Evolutionary conservation across 2,329 filamentous ascomycete species (phyloP).

Genomic region (Neurospora sp.): DNA sequence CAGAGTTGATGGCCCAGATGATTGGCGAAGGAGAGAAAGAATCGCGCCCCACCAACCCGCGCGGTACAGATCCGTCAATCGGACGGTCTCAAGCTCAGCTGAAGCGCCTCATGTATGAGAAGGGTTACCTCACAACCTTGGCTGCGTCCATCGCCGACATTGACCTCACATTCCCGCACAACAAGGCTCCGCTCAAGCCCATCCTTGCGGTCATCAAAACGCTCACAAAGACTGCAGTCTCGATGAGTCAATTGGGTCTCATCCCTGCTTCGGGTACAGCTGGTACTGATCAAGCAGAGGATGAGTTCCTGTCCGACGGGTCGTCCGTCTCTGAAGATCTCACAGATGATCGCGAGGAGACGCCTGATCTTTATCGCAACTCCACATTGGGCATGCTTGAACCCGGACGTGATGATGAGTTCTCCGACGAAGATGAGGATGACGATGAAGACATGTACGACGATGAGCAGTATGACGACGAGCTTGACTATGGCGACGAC

Average conservation of each 20-base stretch:
- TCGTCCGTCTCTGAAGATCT: slow-evolving; percentile 77
- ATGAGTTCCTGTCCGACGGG: slow-evolving; percentile 69
- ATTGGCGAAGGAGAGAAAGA: slow-evolving; percentile 69
- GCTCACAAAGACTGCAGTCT: slow-evolving; percentile 77
- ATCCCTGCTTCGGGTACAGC: slow-evolving; percentile 60
- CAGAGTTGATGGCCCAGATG: slow-evolving; percentile 89
- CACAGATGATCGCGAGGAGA: slow-evolving; percentile 82
- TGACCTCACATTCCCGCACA: slow-evolving; percentile 86
- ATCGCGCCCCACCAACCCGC: slow-evolving; percentile 26
- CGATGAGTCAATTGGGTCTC: slow-evolving; percentile 73
- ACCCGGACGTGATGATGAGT: slow-evolving; percentile 69
- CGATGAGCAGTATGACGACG: slow-evolving; percentile 72
- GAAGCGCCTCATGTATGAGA: slow-evolving; percentile 95
- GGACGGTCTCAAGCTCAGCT: slow-evolving; percentile 68
- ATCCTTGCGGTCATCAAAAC: slow-evolving; percentile 84
- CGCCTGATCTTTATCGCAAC: slow-evolving; percentile 92
- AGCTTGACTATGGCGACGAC: slow-evolving; percentile 83
- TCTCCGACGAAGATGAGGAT: slow-evolving; percentile 61
- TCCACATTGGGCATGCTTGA: slow-evolving; percentile 94
- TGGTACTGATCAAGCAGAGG: slow-evolving; percentile 46
- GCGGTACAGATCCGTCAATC: slow-evolving; percentile 24
- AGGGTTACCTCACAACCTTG: slow-evolving; percentile 81
- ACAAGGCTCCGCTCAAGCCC: slow-evolving; percentile 92
- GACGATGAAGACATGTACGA: slow-evolving; percentile 91
- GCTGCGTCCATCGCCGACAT: slow-evolving; percentile 91